Percentiles rank a stretch among this genome's conserved stretches.
phyloP scores from a whole-genome alignment of 768 basidiomycete genomes.

The Mrakia gelida region DNA sequence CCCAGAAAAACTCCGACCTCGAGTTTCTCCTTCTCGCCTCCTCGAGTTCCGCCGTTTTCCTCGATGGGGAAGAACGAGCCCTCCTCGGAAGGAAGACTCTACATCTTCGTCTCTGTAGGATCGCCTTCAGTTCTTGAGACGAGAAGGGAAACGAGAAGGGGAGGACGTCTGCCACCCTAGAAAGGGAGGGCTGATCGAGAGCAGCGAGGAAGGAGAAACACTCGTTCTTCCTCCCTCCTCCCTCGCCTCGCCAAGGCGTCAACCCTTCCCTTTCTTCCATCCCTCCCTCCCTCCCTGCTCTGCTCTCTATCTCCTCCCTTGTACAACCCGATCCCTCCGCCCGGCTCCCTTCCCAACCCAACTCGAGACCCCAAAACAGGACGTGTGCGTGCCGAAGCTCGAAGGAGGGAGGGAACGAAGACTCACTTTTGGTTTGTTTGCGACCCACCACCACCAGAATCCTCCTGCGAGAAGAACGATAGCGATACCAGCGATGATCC shows the following conservation, averaged over 20 bases:
- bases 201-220: neutral
- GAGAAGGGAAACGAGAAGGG: neutral
- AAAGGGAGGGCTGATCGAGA: neutral
- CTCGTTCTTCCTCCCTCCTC: neutral
- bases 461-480: constrained; percentile 18
- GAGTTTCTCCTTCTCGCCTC: neutral
- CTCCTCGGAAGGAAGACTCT: neutral
- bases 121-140: neutral
- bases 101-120: neutral
- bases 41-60: neutral
- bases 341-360: too few relatives aligned
- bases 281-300: neutral
- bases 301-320: neutral
- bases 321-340: too few relatives aligned
- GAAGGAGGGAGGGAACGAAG: neutral
- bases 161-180: neutral
- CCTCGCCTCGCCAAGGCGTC: too few relatives aligned
- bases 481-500: constrained; percentile 15
- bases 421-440: constrained; percentile 24
- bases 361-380: too few relatives aligned
- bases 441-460: constrained; percentile 30
- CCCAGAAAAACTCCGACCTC: neutral
- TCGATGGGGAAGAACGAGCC: too few relatives aligned
- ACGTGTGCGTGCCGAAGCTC: neutral
- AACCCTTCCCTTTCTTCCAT: neutral